Evolutionary conservation across 2,329 filamentous ascomycete genomes (phyloP), one percentile per base, ranked within the genome.

Genomic region (Aspergillus amoenus): DNA sequence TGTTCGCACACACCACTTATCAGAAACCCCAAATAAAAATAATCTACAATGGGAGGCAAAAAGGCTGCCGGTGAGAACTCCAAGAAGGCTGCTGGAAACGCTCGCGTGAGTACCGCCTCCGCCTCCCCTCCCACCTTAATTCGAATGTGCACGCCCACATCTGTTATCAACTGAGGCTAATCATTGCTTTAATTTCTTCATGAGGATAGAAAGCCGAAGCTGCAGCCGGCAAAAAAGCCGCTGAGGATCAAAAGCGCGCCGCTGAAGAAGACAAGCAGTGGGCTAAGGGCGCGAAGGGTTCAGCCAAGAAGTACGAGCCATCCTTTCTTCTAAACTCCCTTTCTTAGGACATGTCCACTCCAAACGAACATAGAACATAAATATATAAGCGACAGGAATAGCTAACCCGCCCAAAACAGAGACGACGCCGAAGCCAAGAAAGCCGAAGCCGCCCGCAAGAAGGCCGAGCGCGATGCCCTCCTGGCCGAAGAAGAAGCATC

Each of bases 61-160:
- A 84, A 81, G 69, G 75, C 65, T 58, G 77, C 69, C 53, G 84
- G 79, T 53, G 92, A 95, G 62, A 91, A 89, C 78, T 88, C 83
- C 74, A 97, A 96, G 79, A 97, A 97, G 81, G 91, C 79, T 3
- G 85, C 88, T 8, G 94, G 93, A 63, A 91, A 97, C 75, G 92
- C 93, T 59, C 76, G 73, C 53, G 77, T 78, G 70, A 59, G 74
- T 70, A 50, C 37, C 37, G 22, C 44, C 21, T 13, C n/a, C 8
- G n/a, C 30, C 24, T 34, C 15, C 21, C 21, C 37, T 44, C 18
- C 42, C 24, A 54, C 65, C 66, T 67, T 63, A 65, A 64, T 66
- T 66, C 68, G 64, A 8, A 27, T 27, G 7, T 64, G 24, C 45
- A 37, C 56, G 66, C 52, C 53, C 56, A 61, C 41, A 17, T 48